Conservation (phyloP, 345 rosid species). For the Gossypium sturtianum region DNA sequence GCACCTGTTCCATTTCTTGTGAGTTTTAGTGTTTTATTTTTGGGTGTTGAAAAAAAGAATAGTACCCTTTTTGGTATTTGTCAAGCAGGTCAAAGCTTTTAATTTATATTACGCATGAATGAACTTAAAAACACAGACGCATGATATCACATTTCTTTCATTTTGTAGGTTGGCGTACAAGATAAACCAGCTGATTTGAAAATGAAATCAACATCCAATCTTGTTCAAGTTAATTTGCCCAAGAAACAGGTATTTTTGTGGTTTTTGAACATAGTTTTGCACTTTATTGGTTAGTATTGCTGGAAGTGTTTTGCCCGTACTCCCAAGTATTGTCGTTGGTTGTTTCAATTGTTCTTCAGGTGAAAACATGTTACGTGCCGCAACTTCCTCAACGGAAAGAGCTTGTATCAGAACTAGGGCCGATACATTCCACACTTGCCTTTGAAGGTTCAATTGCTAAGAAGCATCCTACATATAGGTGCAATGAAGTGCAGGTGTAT, state of each 20-base stretch:
- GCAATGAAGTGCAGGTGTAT: conserved; percentile 78
- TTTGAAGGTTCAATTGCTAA: conserved; percentile 49
- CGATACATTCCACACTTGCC: conserved; percentile 60
- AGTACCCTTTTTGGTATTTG: no score
- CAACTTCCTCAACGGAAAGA: conserved; percentile 65
- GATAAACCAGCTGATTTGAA: conserved; percentile 70
- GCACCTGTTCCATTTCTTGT: conserved; percentile 98
- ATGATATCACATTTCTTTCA: not conserved
- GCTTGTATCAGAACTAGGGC: conserved; percentile 65
- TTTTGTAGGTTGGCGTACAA: conserved; percentile 74
- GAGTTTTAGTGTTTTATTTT: conserved; percentile 26
- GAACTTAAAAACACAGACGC: not conserved
- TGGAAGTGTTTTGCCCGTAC: not conserved
- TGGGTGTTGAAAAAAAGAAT: not conserved
- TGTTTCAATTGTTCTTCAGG: conserved; percentile 29
- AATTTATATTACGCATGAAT: not conserved
- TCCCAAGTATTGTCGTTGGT: not conserved
- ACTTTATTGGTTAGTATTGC: not conserved
- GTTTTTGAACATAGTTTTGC: conserved; percentile 4
- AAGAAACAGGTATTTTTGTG: conserved; percentile 64
- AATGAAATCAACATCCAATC: conserved; percentile 63
- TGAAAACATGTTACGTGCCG: conserved; percentile 49
- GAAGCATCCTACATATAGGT: conserved; percentile 75
- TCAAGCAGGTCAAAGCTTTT: not conserved
- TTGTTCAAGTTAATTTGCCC: conserved; percentile 63